Evolutionary conservation across 306 rosid species (phyloP).

Genomic region (Echinosophora koreensis): DNA sequence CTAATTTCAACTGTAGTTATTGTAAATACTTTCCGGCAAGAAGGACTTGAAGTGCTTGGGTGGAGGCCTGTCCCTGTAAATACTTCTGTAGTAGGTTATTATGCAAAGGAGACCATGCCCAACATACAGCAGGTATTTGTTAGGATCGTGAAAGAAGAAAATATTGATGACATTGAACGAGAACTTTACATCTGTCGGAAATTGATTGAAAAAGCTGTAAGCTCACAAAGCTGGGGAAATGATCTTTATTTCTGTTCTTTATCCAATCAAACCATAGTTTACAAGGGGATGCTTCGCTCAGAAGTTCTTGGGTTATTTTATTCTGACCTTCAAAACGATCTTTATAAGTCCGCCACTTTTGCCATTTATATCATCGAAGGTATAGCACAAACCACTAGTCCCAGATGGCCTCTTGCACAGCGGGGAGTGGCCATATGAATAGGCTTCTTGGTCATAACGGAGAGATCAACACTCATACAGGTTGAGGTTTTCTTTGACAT

Average conservation of each 20-base stretch:
- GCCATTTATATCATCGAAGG: conserved; percentile 99
- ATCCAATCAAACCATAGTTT: conserved; percentile 95
- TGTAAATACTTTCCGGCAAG: conserved; percentile 83
- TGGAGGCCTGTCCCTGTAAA: conserved; percentile 99
- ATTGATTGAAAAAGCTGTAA: conserved; percentile 88
- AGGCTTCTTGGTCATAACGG: conserved; percentile 98
- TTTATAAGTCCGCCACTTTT: conserved; percentile 85
- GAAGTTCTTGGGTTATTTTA: conserved; percentile 95
- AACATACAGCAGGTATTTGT: conserved; percentile 95
- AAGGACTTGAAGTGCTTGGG: conserved; percentile 98
- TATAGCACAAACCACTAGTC: conserved; percentile 98
- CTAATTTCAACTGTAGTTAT: conserved; percentile 69
- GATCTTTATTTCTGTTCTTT: conserved; percentile 98
- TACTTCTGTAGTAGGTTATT: conserved; percentile 80
- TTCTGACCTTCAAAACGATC: conserved; percentile 89
- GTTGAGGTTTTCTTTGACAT: conserved; percentile 56
- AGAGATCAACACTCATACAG: conserved; percentile 98
- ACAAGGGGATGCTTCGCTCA: conserved; percentile 99
- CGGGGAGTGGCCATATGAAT: too few relatives aligned
- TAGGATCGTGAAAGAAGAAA: conserved; percentile 88
- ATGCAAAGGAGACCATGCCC: conserved; percentile 98
- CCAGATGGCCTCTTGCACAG: conserved; percentile 99
- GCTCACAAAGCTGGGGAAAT: conserved; percentile 89
- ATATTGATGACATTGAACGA: conserved; percentile 91
- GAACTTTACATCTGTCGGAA: conserved; percentile 96